Conservation (phyloP, 495 filamentous ascomycete genomes). For the Cladorrhinum samala region DNA sequence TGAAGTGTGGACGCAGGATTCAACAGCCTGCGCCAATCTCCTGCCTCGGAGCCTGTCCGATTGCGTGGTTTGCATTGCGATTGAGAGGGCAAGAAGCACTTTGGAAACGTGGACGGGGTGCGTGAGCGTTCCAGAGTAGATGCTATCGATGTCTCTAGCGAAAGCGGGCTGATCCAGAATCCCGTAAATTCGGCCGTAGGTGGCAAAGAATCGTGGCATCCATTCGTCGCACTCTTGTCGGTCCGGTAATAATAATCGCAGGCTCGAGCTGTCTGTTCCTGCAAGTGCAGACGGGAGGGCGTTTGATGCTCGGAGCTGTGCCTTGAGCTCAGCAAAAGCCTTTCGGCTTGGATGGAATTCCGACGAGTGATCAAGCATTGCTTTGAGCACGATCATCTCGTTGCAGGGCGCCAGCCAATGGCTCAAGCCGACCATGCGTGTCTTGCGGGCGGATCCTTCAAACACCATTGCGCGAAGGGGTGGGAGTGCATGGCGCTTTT, state of each 20-base stretch:
- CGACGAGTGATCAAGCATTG: slow-evolving; percentile 14
- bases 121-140: slow-evolving; percentile 9
- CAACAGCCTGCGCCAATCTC: slow-evolving; percentile 11
- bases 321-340: slow-evolving; percentile 16
- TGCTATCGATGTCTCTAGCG: slow-evolving; percentile 3
- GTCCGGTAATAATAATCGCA: slow-evolving; percentile 13
- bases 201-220: slow-evolving; percentile 9
- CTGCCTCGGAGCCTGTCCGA: slow-evolving; percentile 11
- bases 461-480: slow-evolving; percentile 1
- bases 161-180: slow-evolving; percentile 14
- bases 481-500: not conserved
- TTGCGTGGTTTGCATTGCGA: slow-evolving; percentile 18
- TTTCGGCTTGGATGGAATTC: slow-evolving; percentile 14
- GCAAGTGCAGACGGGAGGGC: not conserved
- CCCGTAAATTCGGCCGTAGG: slow-evolving; percentile 17
- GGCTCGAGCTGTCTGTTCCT: not conserved
- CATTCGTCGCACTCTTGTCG: slow-evolving; percentile 10
- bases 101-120: slow-evolving; percentile 13
- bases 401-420: slow-evolving; percentile 20
- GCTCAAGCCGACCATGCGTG: slow-evolving; percentile 17
- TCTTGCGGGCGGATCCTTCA: slow-evolving; percentile 10
- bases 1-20: slow-evolving; percentile 11
- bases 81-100: slow-evolving; percentile 11
- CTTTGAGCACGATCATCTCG: slow-evolving; percentile 15
- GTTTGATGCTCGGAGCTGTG: slow-evolving; percentile 5